Evolutionary conservation across 2,329 filamentous ascomycete species (phyloP).

Genomic region (Calonectria hawksworthii): DNA sequence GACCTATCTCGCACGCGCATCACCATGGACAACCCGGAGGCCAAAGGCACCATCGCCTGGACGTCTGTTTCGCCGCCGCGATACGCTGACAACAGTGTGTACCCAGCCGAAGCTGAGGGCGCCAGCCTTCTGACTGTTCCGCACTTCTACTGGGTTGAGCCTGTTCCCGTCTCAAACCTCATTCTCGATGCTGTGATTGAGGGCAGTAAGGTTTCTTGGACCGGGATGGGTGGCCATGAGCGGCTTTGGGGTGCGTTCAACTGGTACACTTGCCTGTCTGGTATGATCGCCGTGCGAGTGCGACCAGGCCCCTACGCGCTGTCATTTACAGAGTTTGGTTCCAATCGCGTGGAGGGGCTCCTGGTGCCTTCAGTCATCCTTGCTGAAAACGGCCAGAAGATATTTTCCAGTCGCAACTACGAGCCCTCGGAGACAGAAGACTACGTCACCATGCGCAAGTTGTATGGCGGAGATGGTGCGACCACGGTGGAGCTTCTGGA

Average conservation of each 20-base stretch:
- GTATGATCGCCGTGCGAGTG: not conserved
- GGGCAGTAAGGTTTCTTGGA: not conserved
- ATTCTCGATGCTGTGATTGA: not conserved
- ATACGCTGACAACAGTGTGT: not conserved
- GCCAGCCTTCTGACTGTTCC: not conserved
- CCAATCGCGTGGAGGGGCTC: not conserved
- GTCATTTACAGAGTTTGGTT: not conserved
- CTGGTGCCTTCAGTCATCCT: not conserved
- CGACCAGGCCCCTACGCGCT: not conserved
- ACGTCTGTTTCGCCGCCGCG: not conserved
- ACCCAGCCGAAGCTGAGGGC: not conserved
- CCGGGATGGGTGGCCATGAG: not conserved
- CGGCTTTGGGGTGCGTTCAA: not conserved
- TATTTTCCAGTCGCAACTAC: not conserved
- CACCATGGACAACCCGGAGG: not conserved
- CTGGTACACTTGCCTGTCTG: not conserved
- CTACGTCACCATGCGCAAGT: not conserved
- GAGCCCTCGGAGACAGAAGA: not conserved
- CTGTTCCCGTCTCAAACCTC: not conserved
- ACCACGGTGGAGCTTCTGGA: not conserved
- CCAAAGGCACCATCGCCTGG: not conserved
- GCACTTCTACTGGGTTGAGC: not conserved
- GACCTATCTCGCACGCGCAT: conserved; percentile 7
- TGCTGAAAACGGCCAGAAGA: not conserved
- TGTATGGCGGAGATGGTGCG: not conserved